A percentile compares a stretch with the other conserved stretches of the same genome.
phyloP scores from a whole-genome alignment of 139 green algal species.

The Chloropicon primus region DNA sequence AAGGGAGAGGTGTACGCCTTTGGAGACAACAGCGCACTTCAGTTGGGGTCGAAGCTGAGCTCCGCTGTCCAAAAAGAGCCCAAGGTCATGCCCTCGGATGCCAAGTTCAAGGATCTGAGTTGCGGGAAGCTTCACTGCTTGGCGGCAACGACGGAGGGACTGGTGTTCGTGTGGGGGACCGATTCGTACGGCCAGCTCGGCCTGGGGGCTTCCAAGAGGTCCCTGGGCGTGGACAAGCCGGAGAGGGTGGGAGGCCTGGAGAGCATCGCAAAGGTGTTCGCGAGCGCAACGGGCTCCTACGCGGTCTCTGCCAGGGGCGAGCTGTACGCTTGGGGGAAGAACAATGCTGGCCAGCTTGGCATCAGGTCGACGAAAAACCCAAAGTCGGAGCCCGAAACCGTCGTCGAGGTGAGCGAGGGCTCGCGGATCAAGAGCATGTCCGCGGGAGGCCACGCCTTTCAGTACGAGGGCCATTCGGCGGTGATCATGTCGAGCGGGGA shows the following conservation, averaged over 20 bases:
- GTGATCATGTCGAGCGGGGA: conserved; percentile 5
- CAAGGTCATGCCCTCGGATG: neutral
- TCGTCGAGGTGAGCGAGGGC: neutral
- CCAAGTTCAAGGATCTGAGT: neutral
- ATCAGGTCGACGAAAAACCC: conserved; percentile 3
- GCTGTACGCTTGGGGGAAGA: conserved; percentile 9
- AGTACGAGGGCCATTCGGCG: conserved; percentile 15
- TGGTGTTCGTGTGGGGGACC: conserved; percentile 68
- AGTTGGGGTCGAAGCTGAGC: neutral
- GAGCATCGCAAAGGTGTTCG: neutral
- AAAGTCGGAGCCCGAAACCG: neutral
- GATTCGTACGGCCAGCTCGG: conserved; percentile 51
- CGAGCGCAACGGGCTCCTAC: neutral
- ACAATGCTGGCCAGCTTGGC: conserved; percentile 15
- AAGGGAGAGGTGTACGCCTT: neutral
- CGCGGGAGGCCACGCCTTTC: conserved; percentile 13
- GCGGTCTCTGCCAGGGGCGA: neutral
- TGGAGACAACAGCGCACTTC: neutral
- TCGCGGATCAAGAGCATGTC: neutral
- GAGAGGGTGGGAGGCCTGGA: neutral
- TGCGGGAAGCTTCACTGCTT: conserved; percentile 61
- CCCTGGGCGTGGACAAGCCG: neutral
- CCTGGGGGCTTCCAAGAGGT: conserved; percentile 7
- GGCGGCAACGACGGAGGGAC: conserved; percentile 36
- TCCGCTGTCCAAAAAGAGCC: neutral